A percentile compares a stretch with the other conserved stretches of the same genome.
Conservation (phyloP, 768 basidiomycete species). For the Boletus sp. region DNA sequence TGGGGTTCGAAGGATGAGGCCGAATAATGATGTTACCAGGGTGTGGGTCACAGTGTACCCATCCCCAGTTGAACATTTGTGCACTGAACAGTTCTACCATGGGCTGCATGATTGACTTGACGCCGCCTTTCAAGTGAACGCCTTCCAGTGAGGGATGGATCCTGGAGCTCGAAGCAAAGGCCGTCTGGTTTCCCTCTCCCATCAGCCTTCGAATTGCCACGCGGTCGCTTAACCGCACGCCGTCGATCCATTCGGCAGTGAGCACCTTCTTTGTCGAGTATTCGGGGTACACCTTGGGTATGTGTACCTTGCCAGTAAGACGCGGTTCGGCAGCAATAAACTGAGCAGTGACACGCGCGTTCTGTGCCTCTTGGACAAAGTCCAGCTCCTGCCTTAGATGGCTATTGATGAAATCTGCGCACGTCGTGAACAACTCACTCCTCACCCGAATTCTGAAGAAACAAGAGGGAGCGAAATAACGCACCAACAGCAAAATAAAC, state of each 20-base stretch:
- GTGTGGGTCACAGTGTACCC: slow-evolving; percentile 78
- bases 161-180: neutral
- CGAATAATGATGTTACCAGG: slow-evolving; percentile 79
- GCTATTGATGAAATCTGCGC: slow-evolving; percentile 69
- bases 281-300: slow-evolving; percentile 71
- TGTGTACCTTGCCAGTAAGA: slow-evolving; percentile 67
- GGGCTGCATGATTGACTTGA: slow-evolving; percentile 69
- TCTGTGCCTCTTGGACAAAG: slow-evolving; percentile 75
- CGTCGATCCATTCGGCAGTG: slow-evolving; percentile 83
- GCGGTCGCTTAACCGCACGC: slow-evolving; percentile 69
- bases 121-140: slow-evolving; percentile 53
- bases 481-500: slow-evolving; percentile 74
- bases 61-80: slow-evolving; percentile 91
- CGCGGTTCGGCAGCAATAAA: slow-evolving; percentile 69
- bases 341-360: slow-evolving; percentile 65
- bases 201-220: slow-evolving; percentile 53
- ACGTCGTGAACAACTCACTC: neutral
- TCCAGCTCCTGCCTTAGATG: slow-evolving; percentile 84
- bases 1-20: slow-evolving; percentile 30
- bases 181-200: slow-evolving; percentile 40
- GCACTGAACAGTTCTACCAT: slow-evolving; percentile 87
- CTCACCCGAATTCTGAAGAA: neutral
- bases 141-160: slow-evolving; percentile 12
- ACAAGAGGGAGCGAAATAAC: slow-evolving; percentile 20
- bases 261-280: slow-evolving; percentile 76